A percentile compares a stretch with the other conserved stretches of the same genome.
Evolutionary conservation across 345 rosid species (phyloP).

Genomic region (Eucalyptus pauciflora): DNA sequence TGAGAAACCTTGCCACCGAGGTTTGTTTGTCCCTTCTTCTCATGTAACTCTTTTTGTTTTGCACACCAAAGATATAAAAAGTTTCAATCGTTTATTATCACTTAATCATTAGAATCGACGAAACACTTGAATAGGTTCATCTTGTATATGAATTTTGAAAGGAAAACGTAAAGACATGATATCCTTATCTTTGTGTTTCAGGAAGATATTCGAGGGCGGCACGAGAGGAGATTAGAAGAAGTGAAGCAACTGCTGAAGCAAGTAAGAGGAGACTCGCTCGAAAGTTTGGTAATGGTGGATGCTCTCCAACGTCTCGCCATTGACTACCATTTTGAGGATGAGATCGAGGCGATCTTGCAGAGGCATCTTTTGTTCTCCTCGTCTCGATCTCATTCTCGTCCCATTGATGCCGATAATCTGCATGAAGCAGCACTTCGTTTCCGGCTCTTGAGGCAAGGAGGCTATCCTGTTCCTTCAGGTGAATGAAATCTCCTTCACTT

Average conservation of each 20-base stretch:
- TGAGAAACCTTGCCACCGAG: background rate
- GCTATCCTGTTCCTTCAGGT: slow-evolving; percentile 18
- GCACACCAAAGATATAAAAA: background rate
- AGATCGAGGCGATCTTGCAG: background rate
- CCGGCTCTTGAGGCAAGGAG: slow-evolving; percentile 26
- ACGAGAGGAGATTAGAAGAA: background rate
- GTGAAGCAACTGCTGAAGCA: background rate
- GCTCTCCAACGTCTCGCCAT: background rate
- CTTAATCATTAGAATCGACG: no score
- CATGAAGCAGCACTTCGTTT: slow-evolving; percentile 15
- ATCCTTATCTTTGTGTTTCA: background rate
- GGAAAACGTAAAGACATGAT: no score
- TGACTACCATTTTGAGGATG: background rate
- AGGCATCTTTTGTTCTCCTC: background rate
- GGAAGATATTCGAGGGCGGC: background rate
- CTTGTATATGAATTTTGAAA: background rate
- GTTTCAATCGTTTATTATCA: background rate
- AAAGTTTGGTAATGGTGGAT: background rate
- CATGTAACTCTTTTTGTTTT: no score
- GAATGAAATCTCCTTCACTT: background rate
- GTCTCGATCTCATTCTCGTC: background rate
- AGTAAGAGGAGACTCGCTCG: background rate
- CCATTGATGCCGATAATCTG: background rate
- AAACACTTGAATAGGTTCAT: background rate
- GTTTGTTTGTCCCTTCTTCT: background rate